A percentile compares a stretch with the other conserved stretches of the same genome.
These are phyloP conservation scores for Trifolium fragiferum DNA, from an alignment of 306 rosid genomes.

Conservation along the genomic window DNA sequence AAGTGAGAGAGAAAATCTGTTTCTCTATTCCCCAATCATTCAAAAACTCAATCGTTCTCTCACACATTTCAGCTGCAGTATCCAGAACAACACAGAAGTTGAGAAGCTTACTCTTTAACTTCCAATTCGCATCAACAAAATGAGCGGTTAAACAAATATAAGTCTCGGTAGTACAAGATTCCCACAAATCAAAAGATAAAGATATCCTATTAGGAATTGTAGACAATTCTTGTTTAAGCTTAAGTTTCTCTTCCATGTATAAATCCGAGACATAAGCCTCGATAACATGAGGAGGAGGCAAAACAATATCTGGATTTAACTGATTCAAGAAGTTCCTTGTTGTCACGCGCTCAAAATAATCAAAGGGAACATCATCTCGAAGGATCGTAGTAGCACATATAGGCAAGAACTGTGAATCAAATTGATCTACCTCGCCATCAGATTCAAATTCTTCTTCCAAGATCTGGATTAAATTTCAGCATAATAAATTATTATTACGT, in stretches of 20 bases:
- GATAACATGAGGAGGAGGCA: background rate
- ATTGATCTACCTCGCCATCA: background rate
- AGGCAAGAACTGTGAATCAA: background rate
- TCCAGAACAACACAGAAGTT: background rate
- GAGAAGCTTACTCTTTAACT: slow-evolving; percentile 4
- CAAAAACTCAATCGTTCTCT: background rate
- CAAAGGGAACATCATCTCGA: background rate
- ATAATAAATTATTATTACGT: background rate
- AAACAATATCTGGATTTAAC: background rate
- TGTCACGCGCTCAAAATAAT: background rate
- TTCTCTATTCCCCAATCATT: slow-evolving; percentile 13
- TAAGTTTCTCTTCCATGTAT: background rate
- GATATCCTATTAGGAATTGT: background rate
- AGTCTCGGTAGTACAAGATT: background rate
- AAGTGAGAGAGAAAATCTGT: slow-evolving; percentile 5
- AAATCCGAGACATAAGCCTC: background rate
- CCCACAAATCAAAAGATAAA: slow-evolving; percentile 13
- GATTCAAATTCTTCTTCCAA: background rate
- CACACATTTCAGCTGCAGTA: background rate
- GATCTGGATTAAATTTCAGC: background rate
- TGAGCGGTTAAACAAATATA: background rate
- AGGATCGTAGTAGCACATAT: background rate
- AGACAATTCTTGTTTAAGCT: background rate
- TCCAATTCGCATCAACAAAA: slow-evolving; percentile 7
- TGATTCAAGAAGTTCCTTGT: background rate